phyloP scores from a whole-genome alignment of 345 rosid genomes.

The Populus nigra region DNA sequence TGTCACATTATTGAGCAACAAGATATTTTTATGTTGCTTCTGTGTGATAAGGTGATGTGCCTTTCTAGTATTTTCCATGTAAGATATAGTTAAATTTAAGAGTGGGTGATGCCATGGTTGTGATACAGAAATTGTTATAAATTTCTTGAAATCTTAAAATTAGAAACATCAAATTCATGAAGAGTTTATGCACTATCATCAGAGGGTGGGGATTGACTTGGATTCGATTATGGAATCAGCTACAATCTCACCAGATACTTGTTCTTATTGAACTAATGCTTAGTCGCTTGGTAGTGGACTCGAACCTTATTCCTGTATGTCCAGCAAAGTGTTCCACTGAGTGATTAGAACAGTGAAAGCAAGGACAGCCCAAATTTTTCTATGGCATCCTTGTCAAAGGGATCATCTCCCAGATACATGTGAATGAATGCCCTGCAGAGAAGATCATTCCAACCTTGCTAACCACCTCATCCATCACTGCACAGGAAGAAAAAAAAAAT shows the following conservation, averaged over 20 bases:
- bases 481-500: conserved; percentile 4
- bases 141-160: conserved; percentile 1
- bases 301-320: conserved; percentile 18
- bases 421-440: conserved; percentile 51
- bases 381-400: conserved; percentile 47
- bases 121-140: not conserved
- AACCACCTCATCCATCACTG: conserved; percentile 43
- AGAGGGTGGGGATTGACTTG: conserved; percentile 9
- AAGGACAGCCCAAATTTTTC: conserved; percentile 43
- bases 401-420: conserved; percentile 49
- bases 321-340: not conserved
- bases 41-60: conserved; percentile 29
- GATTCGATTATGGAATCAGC: conserved; percentile 10
- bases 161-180: not conserved
- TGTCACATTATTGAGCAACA: conserved; percentile 34
- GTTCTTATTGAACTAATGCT: conserved; percentile 17
- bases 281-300: not conserved
- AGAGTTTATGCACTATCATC: not conserved
- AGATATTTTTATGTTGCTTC: conserved; percentile 39
- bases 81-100: conserved; percentile 1
- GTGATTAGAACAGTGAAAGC: conserved; percentile 42
- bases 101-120: not conserved
- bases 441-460: conserved; percentile 49
- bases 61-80: not conserved
- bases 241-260: conserved; percentile 4